Percentiles rank a stretch among this genome's conserved stretches.
Evolutionary conservation across 768 basidiomycete genomes (phyloP).

Genomic region (Collybiopsis confluens): DNA sequence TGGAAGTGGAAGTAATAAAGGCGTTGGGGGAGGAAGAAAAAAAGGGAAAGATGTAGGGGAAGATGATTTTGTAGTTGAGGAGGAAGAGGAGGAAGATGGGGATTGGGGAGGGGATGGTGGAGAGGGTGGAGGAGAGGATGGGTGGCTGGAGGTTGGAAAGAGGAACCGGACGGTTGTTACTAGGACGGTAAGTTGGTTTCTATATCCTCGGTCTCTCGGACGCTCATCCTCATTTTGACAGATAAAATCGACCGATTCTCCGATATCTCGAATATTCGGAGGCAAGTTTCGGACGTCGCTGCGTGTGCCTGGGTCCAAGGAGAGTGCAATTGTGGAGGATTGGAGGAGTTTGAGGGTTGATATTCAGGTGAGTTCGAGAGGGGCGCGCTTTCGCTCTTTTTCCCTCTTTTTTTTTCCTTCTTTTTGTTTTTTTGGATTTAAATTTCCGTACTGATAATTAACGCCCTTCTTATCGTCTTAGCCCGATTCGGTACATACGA

Average conservation of each 20-base stretch:
- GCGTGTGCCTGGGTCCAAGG: slow-evolving; percentile 75
- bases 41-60: background rate
- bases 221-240: slow-evolving; percentile 21
- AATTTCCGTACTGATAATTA: too few relatives aligned
- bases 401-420: slow-evolving; percentile 1
- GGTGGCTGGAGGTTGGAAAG: slow-evolving; percentile 93
- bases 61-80: slow-evolving; percentile 10
- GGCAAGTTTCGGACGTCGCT: slow-evolving; percentile 88
- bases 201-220: slow-evolving; percentile 2
- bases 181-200: slow-evolving; percentile 55
- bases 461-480: slow-evolving; percentile 21
- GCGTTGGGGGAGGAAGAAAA: slow-evolving; percentile 1
- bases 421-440: too few relatives aligned
- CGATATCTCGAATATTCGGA: slow-evolving; percentile 90
- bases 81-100: background rate
- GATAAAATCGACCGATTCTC: slow-evolving; percentile 79
- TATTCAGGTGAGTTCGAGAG: slow-evolving; percentile 59
- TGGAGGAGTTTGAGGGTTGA: slow-evolving; percentile 88
- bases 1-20: too few relatives aligned
- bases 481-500: slow-evolving; percentile 69
- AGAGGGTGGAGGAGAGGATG: slow-evolving; percentile 55
- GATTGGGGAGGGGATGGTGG: slow-evolving; percentile 7
- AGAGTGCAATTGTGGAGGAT: slow-evolving; percentile 86
- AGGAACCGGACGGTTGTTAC: slow-evolving; percentile 79
- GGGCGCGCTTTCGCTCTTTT: background rate